Base-by-base conservation (phyloP, 2,329 filamentous ascomycete genomes). In the Penicillium olsonii region DNA sequence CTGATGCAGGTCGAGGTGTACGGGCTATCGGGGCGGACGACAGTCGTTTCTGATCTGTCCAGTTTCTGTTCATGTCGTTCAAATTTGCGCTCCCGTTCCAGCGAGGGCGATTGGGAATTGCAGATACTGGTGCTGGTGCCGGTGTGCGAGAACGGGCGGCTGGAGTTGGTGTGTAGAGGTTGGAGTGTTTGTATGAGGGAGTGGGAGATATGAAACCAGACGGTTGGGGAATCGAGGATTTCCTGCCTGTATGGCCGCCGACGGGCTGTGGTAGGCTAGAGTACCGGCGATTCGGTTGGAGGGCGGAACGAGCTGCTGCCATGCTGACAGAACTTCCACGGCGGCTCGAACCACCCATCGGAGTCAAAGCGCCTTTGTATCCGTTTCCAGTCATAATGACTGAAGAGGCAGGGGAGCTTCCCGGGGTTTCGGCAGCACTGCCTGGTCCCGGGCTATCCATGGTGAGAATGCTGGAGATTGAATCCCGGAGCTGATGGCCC, bases 391-490 rank as follows among this genome's bases (percentile, higher is more conserved):
- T 71, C 60, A 83, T 67, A 41, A 87, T 70, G 17, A 87, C 75
- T 17, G 84, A 87, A 14, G 84, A 87, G 20, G 85, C 83, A 20
- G 86, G 85, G 4, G 85, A 88, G 72, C 84, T 89, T 38, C 85
- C 84, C 0, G 87, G 87, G 0, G 87, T 89, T 27, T 87, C 90
- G 38, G 84, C 73, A 39, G 82, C 81, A 61, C 88, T 92, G 54
- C 80, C 85, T 9, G 82, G 73, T 2, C 85, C 82, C 2, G 88
- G 91, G 44, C 84, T 81, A 64, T 95, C 90, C 58, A 88, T 88
- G 2, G 90, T 95, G 3, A 95, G 78, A 70, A 96, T 90, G 60
- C 89, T 96, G 0, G 92, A 96, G 48, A 97, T 87, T 0, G 92
- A 96, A 68, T 97, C 92, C 39, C 92, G 84, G 41, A 96, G 78